Conservation (phyloP, 2,329 filamentous ascomycete species). For the Sarocladium brachiariae region DNA sequence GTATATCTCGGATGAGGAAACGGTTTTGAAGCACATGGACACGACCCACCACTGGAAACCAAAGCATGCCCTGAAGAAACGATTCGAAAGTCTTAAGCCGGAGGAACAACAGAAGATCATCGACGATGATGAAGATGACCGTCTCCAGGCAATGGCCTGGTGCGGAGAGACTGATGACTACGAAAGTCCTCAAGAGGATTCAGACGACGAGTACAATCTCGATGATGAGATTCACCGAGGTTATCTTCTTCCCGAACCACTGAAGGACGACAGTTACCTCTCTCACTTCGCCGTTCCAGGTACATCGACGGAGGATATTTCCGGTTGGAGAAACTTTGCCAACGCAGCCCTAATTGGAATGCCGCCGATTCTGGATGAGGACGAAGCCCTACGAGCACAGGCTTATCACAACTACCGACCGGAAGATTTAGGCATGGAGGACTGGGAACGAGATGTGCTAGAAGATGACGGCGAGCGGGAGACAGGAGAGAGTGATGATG, state of each 20-base stretch:
- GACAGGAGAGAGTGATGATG: background rate
- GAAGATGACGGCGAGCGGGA: no score
- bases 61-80: constrained; percentile 38
- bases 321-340: constrained; percentile 22
- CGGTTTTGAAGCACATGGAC: constrained; percentile 24
- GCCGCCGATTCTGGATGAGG: constrained; percentile 16
- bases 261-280: constrained; percentile 9
- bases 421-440: constrained; percentile 10
- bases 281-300: constrained; percentile 13
- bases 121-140: constrained; percentile 28
- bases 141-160: constrained; percentile 28
- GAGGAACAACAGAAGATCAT: constrained; percentile 31
- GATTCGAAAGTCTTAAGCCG: constrained; percentile 30
- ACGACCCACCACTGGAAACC: constrained; percentile 33
- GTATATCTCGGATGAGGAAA: constrained; percentile 43
- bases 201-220: constrained; percentile 16
- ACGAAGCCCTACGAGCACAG: constrained; percentile 19
- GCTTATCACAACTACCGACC: constrained; percentile 16
- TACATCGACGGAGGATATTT: constrained; percentile 13
- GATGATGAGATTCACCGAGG: constrained; percentile 28
- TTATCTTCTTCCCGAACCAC: constrained; percentile 20
- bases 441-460: background rate
- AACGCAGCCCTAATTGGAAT: constrained; percentile 19
- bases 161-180: constrained; percentile 18
- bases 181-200: constrained; percentile 12